These are phyloP conservation scores for Aspergillus sclerotioniger DNA, from an alignment of 495 filamentous ascomycete genomes.

Conservation along the genomic window DNA sequence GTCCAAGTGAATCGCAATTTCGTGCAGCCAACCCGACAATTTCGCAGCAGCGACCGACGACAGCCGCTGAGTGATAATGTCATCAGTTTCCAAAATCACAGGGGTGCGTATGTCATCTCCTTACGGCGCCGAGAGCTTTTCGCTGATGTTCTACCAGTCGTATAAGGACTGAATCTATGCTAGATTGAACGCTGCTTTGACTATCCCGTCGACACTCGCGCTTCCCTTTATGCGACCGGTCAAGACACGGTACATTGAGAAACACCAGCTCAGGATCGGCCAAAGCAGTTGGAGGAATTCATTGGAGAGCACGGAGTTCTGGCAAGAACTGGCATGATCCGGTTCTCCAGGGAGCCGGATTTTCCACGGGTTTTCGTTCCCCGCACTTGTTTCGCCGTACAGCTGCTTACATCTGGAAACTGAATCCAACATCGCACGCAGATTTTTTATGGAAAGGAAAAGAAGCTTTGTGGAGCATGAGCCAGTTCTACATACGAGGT, in stretches of 20 bases:
- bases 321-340: not conserved
- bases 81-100: constrained; percentile 35
- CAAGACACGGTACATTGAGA: constrained; percentile 26
- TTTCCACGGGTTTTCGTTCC: not conserved
- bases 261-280: constrained; percentile 31
- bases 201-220: not conserved
- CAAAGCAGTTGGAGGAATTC: constrained; percentile 23
- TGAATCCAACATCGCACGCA: constrained; percentile 3
- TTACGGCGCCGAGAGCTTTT: not conserved
- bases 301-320: constrained; percentile 30
- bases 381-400: constrained; percentile 1
- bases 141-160: constrained; percentile 22
- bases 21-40: constrained; percentile 26
- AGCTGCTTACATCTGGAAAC: not conserved
- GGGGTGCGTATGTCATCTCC: constrained; percentile 10
- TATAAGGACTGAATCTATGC: constrained; percentile 23
- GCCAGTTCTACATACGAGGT: not conserved
- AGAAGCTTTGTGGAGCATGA: not conserved
- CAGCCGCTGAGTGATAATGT: constrained; percentile 25
- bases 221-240: constrained; percentile 2
- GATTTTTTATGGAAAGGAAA: constrained; percentile 2
- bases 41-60: constrained; percentile 24
- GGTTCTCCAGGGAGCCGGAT: not conserved
- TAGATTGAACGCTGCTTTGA: constrained; percentile 11
- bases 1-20: constrained; percentile 9